Base-by-base conservation (phyloP, 495 filamentous ascomycete species). In the Xylaria sp. region DNA sequence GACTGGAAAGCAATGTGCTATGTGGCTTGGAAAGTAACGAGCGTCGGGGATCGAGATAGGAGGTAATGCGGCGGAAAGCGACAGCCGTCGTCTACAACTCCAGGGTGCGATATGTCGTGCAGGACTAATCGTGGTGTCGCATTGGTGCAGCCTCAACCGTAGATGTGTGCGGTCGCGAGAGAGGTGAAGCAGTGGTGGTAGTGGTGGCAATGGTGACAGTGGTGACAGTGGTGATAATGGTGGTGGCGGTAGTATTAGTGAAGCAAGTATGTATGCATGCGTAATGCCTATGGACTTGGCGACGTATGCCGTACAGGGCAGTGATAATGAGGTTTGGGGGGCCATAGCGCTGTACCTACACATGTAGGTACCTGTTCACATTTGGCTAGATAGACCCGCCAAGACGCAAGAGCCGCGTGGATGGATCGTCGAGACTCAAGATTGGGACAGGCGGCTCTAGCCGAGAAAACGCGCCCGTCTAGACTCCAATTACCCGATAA, bases 261-360 rank as follows among this genome's bases (percentile, higher is more conserved):
- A 50, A 35, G 61, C 26, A 29, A 29, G 19, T 4, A 26, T 53
- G 46, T n/a, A 24, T 46, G 26, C 50, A 59, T 58, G 66, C 35
- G 55, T 50, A 52, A 69, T 41, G n/a, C n/a, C n/a, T n/a, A n/a
- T 17, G 57, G 57, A 58, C 57, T 69, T 69, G 67, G 67, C 68
- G 61, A 33, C 11, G 57, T 59, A 8, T 17, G 59, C 41, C 43
- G 61, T 46, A 29, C 41, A 63, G 21, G 61, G 41, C 41, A 46
- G 61, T 41, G 61, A 46, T 63, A 63, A 33, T 15, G 12, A 31
- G 14, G 5, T 31, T 53, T 29, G 21, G 50, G 50, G 19, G 35
- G 37, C 19, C 3, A 41, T 14, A 11, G 37, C 17, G 15, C 37
- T 26, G n/a, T n/a, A n/a, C n/a, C n/a, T n/a, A n/a, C n/a, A n/a